Evolutionary conservation across 371 early-diverging fungal species (phyloP).

Genomic region (Scutellospora calospora): DNA sequence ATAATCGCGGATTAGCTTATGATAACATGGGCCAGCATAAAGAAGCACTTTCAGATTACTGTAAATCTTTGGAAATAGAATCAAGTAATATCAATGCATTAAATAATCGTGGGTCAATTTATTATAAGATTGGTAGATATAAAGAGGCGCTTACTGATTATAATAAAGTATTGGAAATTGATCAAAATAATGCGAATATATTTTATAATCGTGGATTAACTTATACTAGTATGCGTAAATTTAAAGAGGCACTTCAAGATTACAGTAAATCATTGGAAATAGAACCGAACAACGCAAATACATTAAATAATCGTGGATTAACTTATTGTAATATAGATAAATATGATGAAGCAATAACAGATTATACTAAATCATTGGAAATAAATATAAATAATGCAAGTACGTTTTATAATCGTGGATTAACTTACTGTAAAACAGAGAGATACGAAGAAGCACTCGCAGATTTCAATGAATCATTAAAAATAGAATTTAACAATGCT

Average conservation of each 20-base stretch:
- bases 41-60: no score
- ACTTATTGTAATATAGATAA: no score
- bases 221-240: not conserved
- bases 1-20: not conserved
- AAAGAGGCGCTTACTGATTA: constrained; percentile 3
- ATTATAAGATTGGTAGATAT: not conserved
- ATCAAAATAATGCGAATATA: constrained; percentile 9
- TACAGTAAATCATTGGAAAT: not conserved
- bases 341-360: no score
- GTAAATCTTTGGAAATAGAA: no score
- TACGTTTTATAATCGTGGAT: no score
- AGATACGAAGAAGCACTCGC: constrained; percentile 36
- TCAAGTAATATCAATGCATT: not conserved
- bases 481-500: not conserved
- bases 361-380: no score
- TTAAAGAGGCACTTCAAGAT: constrained; percentile 21
- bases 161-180: not conserved
- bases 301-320: no score
- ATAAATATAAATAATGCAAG: no score
- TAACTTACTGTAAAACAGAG: not conserved
- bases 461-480: constrained; percentile 11
- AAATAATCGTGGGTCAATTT: constrained; percentile 10
- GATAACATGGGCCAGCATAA: not conserved
- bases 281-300: not conserved
- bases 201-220: not conserved